Evolutionary conservation across 164 flowering plant genomes (phyloP).

Genomic region (Vitis vinifera): DNA sequence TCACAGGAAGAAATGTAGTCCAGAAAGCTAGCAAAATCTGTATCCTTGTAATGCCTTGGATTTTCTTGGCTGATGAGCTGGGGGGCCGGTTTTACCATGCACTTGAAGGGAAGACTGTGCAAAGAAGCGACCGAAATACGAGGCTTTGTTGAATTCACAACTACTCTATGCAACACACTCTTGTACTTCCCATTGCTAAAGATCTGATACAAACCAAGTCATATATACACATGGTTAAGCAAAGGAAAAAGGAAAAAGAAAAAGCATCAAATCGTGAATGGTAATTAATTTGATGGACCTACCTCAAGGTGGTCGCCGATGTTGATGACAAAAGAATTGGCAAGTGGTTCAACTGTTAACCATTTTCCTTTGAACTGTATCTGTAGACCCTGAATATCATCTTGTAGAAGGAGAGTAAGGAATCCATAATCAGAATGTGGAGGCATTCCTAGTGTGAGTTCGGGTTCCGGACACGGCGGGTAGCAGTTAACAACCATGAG

Average conservation of each 20-base stretch:
- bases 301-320: conserved; percentile 90
- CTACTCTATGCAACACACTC: conserved; percentile 77
- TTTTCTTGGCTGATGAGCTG: conserved; percentile 50
- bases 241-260: not conserved
- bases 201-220: not conserved
- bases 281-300: not conserved
- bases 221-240: no score
- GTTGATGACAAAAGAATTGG: conserved; percentile 69
- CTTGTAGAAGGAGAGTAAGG: conserved; percentile 85
- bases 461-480: conserved; percentile 84
- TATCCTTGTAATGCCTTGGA: conserved; percentile 68
- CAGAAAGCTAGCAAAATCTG: conserved; percentile 64
- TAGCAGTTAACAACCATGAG: conserved; percentile 70
- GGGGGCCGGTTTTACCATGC: conserved; percentile 48
- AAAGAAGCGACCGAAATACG: conserved; percentile 76
- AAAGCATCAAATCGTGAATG: not conserved
- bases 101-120: conserved; percentile 57
- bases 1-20: conserved; percentile 56
- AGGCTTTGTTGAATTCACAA: conserved; percentile 48
- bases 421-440: conserved; percentile 92
- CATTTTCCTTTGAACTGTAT: conserved; percentile 53
- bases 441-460: conserved; percentile 84
- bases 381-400: conserved; percentile 66
- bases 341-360: conserved; percentile 64
- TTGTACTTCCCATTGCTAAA: conserved; percentile 84